Base-by-base conservation (phyloP, 441 rosid species). In the Arabidopsis hybrid region DNA sequence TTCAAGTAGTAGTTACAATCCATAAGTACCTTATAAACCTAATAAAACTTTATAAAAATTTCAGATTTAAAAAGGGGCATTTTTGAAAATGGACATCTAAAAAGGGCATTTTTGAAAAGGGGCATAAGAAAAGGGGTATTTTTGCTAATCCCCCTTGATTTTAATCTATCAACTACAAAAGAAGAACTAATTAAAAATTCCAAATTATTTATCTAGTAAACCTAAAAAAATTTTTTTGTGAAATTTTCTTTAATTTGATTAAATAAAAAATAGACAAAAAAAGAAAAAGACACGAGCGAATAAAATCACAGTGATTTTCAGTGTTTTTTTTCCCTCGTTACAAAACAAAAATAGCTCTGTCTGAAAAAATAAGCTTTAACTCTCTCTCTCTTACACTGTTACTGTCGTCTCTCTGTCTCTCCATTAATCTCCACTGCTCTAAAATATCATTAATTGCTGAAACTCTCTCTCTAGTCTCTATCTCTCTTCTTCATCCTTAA, bases 391-490 rank as follows among this genome's bases (percentile, higher is more conserved):
- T 46, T 16, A 17, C 67, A 50, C 72, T 65, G 72, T 76, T 70
- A 56, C 80, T 76, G 80, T 76, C 72, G 71, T 76, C 50, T 76
- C 62, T 71, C 76, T 76, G 76, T 76, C 76, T 70, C 72, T 64
- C 71, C 71, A 56, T 49, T 76, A 64, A 38, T 56, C 79, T 36
- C 66, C 57, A 11, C 52, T 51, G 18, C 71, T 17, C 47, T 17
- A 16, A 36, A 5, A 12, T 11, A 38, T 4, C 66, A 31, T 70
- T 64, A 26, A 50, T 64, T 63, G 49, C 75, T 36, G 36, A 68
- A 46, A 26, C 62, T 47, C 60, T 52, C 71, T 43, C 43, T 55
- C 57, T 39, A n/a, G n/a, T n/a, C 58, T 18, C 55, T 39, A 1
- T 34, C 39, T 29, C 61, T 80, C 81, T 26, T 67, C 56, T 13